A percentile compares a stretch with the other conserved stretches of the same genome.
Conservation (phyloP, 192 early-diverging fungal species). For the Coemansia sp. region DNA sequence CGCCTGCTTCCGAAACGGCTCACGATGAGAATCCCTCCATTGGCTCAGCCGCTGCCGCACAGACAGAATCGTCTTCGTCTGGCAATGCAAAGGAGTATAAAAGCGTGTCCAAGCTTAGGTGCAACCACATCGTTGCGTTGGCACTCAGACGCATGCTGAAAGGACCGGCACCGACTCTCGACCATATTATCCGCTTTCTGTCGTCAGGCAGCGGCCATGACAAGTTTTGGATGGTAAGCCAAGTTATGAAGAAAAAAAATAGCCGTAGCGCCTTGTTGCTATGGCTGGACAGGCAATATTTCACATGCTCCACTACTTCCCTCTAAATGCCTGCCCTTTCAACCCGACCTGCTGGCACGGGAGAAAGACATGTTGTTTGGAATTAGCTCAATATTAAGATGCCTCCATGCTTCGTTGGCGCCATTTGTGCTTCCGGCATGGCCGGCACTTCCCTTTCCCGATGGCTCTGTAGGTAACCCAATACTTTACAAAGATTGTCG, state of each 20-base stretch:
- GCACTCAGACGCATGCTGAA: constrained; percentile 53
- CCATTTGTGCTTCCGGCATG: too few relatives aligned
- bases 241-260: not conserved
- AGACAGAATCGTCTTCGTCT: not conserved
- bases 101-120: constrained; percentile 16
- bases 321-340: too few relatives aligned
- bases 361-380: too few relatives aligned
- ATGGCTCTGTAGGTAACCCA: constrained; percentile 70
- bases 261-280: constrained; percentile 14
- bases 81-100: not conserved
- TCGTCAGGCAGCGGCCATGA: constrained; percentile 65
- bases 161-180: constrained; percentile 64
- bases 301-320: too few relatives aligned
- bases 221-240: constrained; percentile 68
- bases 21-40: constrained; percentile 1
- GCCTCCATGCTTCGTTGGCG: too few relatives aligned
- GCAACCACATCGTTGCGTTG: constrained; percentile 44
- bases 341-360: too few relatives aligned
- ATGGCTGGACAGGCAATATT: not conserved
- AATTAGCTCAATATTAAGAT: too few relatives aligned
- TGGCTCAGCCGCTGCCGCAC: not conserved
- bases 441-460: not conserved
- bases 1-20: not conserved
- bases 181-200: constrained; percentile 62
- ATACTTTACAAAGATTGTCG: constrained; percentile 89